phyloP scores from a whole-genome alignment of 1,139 yeast species.

The Casaregolazyma suthepensis region DNA sequence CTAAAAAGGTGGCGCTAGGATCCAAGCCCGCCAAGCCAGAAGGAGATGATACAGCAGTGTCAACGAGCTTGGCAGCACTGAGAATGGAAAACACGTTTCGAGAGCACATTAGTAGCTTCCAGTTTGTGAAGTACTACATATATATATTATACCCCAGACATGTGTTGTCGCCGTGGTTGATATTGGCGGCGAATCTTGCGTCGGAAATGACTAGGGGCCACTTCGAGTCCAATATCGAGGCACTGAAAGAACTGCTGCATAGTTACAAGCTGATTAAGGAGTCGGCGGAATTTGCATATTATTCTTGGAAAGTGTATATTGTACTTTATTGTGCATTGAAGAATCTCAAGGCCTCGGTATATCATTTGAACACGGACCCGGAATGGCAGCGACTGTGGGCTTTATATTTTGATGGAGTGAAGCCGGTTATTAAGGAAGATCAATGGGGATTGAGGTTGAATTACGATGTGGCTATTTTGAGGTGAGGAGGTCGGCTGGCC shows the following conservation, averaged over 20 bases:
- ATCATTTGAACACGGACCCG: not conserved
- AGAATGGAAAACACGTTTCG: not conserved
- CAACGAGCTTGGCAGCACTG: not conserved
- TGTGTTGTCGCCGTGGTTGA: slow-evolving; percentile 4
- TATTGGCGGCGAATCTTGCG: not conserved
- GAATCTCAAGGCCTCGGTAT: not conserved
- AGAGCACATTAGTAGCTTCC: not conserved
- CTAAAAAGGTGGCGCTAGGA: not conserved
- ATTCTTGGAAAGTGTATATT: slow-evolving; percentile 17
- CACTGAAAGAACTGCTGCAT: slow-evolving; percentile 9
- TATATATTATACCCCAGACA: not conserved
- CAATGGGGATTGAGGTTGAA: slow-evolving; percentile 2
- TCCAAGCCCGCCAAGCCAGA: not conserved
- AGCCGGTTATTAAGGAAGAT: not conserved
- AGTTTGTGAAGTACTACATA: not conserved
- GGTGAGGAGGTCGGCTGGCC: slow-evolving; percentile 1
- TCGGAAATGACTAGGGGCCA: not conserved
- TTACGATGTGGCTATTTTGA: not conserved
- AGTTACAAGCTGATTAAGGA: slow-evolving; percentile 10
- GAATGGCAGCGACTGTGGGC: slow-evolving; percentile 4
- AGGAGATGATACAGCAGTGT: not conserved
- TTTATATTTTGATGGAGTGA: not conserved
- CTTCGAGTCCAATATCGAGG: slow-evolving; percentile 2
- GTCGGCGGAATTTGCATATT: slow-evolving; percentile 11
- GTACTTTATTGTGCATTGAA: slow-evolving; percentile 11